Conservation (phyloP, 331 rosid genomes). For the Quercus lobata region DNA sequence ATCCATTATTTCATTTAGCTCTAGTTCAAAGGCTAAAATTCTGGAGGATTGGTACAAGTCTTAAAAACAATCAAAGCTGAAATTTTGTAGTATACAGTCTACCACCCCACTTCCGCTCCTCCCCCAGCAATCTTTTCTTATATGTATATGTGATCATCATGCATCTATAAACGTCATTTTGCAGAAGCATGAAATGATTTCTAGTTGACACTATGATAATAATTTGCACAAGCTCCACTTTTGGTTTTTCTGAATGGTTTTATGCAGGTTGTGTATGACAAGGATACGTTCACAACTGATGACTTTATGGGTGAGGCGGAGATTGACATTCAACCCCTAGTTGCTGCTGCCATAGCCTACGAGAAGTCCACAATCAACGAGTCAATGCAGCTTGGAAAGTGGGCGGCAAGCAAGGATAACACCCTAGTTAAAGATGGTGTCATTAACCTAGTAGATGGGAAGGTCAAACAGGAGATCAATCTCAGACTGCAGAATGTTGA, state of each 20-base stretch:
- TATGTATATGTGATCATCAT: neutral
- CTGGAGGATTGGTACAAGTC: neutral
- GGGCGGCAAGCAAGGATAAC: conserved; percentile 60
- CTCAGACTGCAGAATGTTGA: conserved; percentile 80
- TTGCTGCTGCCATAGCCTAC: conserved; percentile 62
- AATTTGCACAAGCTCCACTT: neutral
- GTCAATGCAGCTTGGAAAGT: conserved; percentile 57
- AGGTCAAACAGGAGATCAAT: conserved; percentile 61
- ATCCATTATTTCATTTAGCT: neutral
- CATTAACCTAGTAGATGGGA: conserved; percentile 63
- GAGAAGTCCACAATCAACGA: conserved; percentile 49
- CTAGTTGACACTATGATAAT: neutral
- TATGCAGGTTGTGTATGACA: conserved; percentile 85
- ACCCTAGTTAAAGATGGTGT: conserved; percentile 56
- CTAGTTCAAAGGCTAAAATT: neutral
- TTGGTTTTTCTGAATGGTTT: conserved; percentile 1
- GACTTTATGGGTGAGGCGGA: conserved; percentile 98
- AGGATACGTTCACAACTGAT: conserved; percentile 78
- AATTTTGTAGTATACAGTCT: neutral
- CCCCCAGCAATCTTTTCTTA: neutral
- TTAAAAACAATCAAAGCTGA: neutral
- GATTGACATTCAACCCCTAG: conserved; percentile 87
- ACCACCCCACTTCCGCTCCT: neutral
- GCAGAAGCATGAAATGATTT: neutral
- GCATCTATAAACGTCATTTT: neutral